These are phyloP conservation scores for Ochetophila trinervis DNA, from an alignment of 306 rosid genomes.

Conservation along the genomic window DNA sequence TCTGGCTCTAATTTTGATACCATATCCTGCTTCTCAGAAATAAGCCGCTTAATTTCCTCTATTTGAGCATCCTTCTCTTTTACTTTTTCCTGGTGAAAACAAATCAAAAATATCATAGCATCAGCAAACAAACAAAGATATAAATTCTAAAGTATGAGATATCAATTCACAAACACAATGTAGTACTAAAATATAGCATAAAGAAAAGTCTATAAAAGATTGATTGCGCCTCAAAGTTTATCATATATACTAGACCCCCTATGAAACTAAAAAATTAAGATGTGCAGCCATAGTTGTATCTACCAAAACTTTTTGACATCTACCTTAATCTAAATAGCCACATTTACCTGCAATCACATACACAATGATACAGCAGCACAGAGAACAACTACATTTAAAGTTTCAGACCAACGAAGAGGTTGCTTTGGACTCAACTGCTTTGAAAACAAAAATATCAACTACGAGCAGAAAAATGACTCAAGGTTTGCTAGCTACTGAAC, in stretches of 20 bases:
- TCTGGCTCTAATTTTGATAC: conserved; percentile 59
- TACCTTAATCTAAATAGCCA: too few species aligned
- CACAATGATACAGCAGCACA: too few species aligned
- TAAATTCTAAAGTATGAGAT: neutral
- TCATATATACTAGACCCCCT: too few species aligned
- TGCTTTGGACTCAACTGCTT: too few species aligned
- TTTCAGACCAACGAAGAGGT: too few species aligned
- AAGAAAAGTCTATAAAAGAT: neutral
- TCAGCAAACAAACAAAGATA: neutral
- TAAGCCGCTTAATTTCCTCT: conserved; percentile 49
- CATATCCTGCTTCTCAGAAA: conserved; percentile 53
- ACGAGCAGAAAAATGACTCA: too few species aligned
- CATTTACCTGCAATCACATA: too few species aligned
- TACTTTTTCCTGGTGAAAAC: conserved; percentile 53
- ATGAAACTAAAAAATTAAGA: too few species aligned
- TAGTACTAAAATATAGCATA: neutral
- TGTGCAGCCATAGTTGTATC: too few species aligned
- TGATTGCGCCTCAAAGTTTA: neutral
- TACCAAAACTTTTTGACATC: too few species aligned
- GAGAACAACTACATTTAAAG: too few species aligned
- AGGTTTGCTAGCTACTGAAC: neutral
- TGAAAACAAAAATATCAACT: too few species aligned
- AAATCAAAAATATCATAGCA: neutral
- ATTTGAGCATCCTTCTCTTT: conserved; percentile 58
- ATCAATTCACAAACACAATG: neutral